Conservation (phyloP, 1,284 basidiomycete species). For the Tilletia setariae region DNA sequence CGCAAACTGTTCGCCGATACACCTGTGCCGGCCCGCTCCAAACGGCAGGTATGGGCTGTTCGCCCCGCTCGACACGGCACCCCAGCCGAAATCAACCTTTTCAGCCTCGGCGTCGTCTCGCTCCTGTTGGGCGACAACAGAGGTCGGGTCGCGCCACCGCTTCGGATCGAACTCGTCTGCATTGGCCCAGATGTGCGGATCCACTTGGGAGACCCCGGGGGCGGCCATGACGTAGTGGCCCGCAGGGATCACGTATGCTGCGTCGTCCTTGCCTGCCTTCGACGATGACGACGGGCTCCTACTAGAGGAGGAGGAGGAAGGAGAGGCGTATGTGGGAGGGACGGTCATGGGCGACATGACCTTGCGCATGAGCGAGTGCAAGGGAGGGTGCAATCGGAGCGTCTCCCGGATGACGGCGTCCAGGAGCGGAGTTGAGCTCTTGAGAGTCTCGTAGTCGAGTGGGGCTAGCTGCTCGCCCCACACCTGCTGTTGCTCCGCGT, state of each 20-base stretch:
- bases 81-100: conserved; percentile 94
- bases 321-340: conserved; percentile 67
- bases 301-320: conserved; percentile 1
- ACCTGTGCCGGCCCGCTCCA: conserved; percentile 82
- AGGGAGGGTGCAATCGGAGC: conserved; percentile 61
- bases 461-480: conserved; percentile 72
- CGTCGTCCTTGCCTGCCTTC: conserved; percentile 14
- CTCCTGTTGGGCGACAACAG: conserved; percentile 65
- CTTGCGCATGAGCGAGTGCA: conserved; percentile 66
- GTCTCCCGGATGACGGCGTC: conserved; percentile 90
- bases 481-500: conserved; percentile 80
- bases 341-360: conserved; percentile 80
- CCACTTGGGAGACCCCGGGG: conserved; percentile 82
- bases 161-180: conserved; percentile 67
- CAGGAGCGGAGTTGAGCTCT: conserved; percentile 73
- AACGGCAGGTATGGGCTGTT: conserved; percentile 78
- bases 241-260: conserved; percentile 78
- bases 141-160: conserved; percentile 67
- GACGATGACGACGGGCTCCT: conserved; percentile 57
- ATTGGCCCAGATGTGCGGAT: conserved; percentile 74
- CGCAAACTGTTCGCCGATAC: conserved; percentile 96
- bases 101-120: conserved; percentile 71
- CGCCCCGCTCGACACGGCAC: conserved; percentile 61
- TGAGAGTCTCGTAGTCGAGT: conserved; percentile 80
- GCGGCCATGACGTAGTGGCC: conserved; percentile 87